phyloP scores from a whole-genome alignment of 306 rosid species.

The Lathyrus aphaca region DNA sequence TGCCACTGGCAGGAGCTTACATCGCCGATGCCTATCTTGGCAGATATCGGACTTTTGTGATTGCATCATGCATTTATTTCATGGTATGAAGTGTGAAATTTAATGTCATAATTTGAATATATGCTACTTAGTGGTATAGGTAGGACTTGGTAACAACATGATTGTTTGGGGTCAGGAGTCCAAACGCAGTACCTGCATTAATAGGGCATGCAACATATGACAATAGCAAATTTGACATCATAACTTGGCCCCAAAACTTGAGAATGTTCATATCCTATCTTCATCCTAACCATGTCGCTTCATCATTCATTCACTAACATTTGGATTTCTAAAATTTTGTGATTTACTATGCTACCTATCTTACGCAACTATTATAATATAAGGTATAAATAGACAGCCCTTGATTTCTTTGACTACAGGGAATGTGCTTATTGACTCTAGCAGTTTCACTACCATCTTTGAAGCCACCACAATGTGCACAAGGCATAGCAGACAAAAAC shows the following conservation, averaged over 20 bases:
- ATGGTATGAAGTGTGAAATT: conserved; percentile 45
- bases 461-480: conserved; percentile 65
- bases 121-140: neutral
- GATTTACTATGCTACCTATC: neutral
- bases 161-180: too few relatives aligned
- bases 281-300: neutral
- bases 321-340: neutral
- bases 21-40: conserved; percentile 74
- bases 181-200: too few relatives aligned
- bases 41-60: conserved; percentile 65
- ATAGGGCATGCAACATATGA: neutral
- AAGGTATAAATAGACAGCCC: neutral
- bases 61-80: conserved; percentile 63
- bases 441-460: conserved; percentile 66
- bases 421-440: conserved; percentile 68
- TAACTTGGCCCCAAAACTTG: neutral
- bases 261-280: neutral
- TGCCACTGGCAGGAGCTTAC: conserved; percentile 67
- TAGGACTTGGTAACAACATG: neutral
- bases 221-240: neutral
- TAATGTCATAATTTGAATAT: conserved; percentile 18
- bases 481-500: conserved; percentile 29
- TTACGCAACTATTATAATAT: neutral
- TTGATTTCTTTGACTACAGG: conserved; percentile 45
- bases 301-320: neutral